Evolutionary conservation across 2,329 filamentous ascomycete species (phyloP), one percentile per base, ranked within the genome.

Genomic region (Huntiella omanensis): DNA sequence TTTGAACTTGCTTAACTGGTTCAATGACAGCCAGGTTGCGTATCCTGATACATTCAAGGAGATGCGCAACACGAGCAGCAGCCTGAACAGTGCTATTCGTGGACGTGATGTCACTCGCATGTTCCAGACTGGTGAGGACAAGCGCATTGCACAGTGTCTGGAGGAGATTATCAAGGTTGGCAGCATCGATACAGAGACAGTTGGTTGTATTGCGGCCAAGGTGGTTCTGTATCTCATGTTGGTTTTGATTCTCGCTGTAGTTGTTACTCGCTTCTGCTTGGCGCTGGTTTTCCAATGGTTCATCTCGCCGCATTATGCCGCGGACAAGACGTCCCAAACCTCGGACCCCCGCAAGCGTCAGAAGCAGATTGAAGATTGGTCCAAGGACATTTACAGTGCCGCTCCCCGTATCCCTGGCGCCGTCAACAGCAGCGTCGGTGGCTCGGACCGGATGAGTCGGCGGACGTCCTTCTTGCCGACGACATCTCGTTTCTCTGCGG

Each of bases 241-340:
- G 52, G 77, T 81, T 46, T 83, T 98, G 61, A 98, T 98, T 63
- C 64, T 98, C 50, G 77, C 85, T 4, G 85, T 98, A 44, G 92
- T 98, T 4, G 58, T 73, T 12, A 73, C 81, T 52, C 88, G 93
- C 53, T 98, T 98, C 57, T 58, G 80, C n/a, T 72, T 98, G 44
- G 91, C 91, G 8, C 59, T 96, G 39, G 62, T 88, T 49, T 98
- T 98, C 67, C 85, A 95, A 57, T 98, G 92, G 92, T 94, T 98
- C 63, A 69, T 96, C 53, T 82, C 83, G 59, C 79, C 80, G 54
- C 80, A 79, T 52, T 96, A 88, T 57, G 87, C 80, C 3, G 84
- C 88, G 1, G 65, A 72, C 41, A 94, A 84, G 62, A 93, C 88
- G 1, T 88, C 84, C 2, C 80, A 93, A 60, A 77, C 76, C 12